Evolutionary conservation across 805 yeast species (phyloP).

Genomic region (Saccharomycopsis oosterbeekiorum): DNA sequence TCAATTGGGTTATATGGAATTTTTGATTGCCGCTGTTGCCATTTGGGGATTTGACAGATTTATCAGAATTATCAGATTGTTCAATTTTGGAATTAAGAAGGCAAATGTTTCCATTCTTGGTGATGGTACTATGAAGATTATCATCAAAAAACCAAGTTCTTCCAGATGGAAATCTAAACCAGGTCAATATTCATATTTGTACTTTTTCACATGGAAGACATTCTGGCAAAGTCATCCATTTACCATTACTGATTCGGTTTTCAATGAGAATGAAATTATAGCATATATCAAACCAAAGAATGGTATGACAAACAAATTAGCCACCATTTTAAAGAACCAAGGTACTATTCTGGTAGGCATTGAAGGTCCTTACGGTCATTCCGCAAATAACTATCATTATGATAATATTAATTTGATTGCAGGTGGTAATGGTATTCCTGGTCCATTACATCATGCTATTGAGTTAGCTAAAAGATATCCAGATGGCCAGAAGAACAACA

Average conservation of each 20-base stretch:
- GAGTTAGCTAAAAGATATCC: slow-evolving; percentile 22
- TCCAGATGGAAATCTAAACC: slow-evolving; percentile 37
- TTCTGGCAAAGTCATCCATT: slow-evolving; percentile 75
- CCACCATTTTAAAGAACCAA: slow-evolving; percentile 26
- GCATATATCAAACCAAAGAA: slow-evolving; percentile 42
- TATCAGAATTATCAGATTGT: slow-evolving; percentile 43
- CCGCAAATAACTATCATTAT: slow-evolving; percentile 30
- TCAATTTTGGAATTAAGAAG: slow-evolving; percentile 41
- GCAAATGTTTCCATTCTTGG: slow-evolving; percentile 22
- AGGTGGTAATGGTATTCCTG: slow-evolving; percentile 47
- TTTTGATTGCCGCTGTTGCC: slow-evolving; percentile 43
- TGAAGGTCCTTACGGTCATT: slow-evolving; percentile 57
- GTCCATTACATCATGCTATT: slow-evolving; percentile 35
- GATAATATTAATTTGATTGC: slow-evolving; percentile 34
- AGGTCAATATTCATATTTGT: slow-evolving; percentile 47
- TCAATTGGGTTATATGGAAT: slow-evolving; percentile 41
- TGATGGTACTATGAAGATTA: slow-evolving; percentile 40
- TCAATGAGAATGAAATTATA: slow-evolving; percentile 30
- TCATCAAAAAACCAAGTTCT: slow-evolving; percentile 31
- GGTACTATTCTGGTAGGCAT: slow-evolving; percentile 29
- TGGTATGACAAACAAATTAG: slow-evolving; percentile 45
- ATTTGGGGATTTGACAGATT: slow-evolving; percentile 67
- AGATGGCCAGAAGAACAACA: slow-evolving; percentile 24
- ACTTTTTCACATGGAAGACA: slow-evolving; percentile 40
- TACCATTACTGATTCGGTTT: slow-evolving; percentile 39